phyloP scores from a whole-genome alignment of 2,329 filamentous ascomycete genomes.

The Purpureocillium takamizusanense region DNA sequence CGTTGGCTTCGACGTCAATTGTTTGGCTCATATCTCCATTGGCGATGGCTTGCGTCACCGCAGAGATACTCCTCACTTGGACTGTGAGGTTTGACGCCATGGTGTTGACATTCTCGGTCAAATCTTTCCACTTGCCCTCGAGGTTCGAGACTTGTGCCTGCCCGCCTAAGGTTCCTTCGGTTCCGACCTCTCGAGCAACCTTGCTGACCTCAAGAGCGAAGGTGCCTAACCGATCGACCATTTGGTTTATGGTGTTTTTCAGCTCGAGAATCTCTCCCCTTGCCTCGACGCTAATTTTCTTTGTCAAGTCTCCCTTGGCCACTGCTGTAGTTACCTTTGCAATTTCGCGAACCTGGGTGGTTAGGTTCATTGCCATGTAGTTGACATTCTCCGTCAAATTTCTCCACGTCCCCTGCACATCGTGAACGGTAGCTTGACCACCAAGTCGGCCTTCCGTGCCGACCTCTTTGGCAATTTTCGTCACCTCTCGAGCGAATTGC shows the following conservation, averaged over 20 bases:
- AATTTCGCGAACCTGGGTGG: conserved; percentile 94
- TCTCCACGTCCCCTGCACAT: conserved; percentile 94
- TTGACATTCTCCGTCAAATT: conserved; percentile 93
- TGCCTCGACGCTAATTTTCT: conserved; percentile 90
- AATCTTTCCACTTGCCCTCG: conserved; percentile 94
- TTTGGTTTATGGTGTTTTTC: conserved; percentile 96
- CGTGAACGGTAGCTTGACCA: conserved; percentile 89
- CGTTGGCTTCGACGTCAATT: conserved; percentile 88
- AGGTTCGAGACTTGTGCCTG: conserved; percentile 91
- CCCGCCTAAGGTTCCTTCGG: conserved; percentile 86
- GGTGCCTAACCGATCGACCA: conserved; percentile 93
- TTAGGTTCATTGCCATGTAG: conserved; percentile 96
- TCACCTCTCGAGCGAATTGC: conserved; percentile 93
- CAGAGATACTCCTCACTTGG: conserved; percentile 83
- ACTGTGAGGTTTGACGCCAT: conserved; percentile 61
- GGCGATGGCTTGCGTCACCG: conserved; percentile 88
- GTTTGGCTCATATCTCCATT: conserved; percentile 93
- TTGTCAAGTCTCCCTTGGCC: conserved; percentile 83
- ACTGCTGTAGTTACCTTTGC: conserved; percentile 94
- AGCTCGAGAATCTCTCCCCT: conserved; percentile 89
- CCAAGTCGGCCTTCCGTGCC: conserved; percentile 93
- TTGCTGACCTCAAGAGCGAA: conserved; percentile 96
- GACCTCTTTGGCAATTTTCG: conserved; percentile 90
- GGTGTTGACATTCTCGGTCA: conserved; percentile 82
- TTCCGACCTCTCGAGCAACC: conserved; percentile 90